Conservation (phyloP, 164 flowering plant species). For the Taxillus chinensis region DNA sequence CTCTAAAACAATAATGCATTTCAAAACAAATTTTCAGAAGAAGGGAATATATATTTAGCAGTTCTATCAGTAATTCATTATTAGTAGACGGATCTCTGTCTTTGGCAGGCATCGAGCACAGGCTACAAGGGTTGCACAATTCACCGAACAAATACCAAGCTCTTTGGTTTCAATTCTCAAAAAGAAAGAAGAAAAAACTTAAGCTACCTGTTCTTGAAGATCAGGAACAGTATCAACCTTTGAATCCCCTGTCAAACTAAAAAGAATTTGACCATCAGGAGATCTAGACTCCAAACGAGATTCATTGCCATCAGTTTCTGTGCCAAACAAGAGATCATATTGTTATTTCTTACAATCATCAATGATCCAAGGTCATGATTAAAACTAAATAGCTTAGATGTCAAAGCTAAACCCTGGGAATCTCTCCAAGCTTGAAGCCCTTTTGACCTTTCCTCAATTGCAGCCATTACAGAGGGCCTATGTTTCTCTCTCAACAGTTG, state of each 20-base stretch:
- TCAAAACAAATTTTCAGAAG: neutral
- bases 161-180: no score
- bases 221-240: conserved; percentile 42
- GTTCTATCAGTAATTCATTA: no score
- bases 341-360: conserved; percentile 27
- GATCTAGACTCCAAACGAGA: conserved; percentile 27
- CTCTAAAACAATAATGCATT: no score
- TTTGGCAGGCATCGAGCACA: no score
- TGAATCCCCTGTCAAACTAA: conserved; percentile 27
- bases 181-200: neutral
- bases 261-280: conserved; percentile 26
- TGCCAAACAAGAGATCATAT: conserved; percentile 11
- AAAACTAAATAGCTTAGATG: conserved; percentile 71
- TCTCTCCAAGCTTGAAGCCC: conserved; percentile 60
- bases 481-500: conserved; percentile 70
- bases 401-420: conserved; percentile 51
- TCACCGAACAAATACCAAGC: no score
- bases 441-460: conserved; percentile 72
- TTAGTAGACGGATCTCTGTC: no score
- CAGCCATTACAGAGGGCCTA: conserved; percentile 55
- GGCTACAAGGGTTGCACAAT: no score
- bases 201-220: conserved; percentile 57
- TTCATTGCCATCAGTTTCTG: conserved; percentile 24
- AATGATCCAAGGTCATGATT: conserved; percentile 61
- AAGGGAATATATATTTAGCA: neutral